Evolutionary conservation across 2,329 filamentous ascomycete species (phyloP).

Genomic region (Leptosphaerulina australis): DNA sequence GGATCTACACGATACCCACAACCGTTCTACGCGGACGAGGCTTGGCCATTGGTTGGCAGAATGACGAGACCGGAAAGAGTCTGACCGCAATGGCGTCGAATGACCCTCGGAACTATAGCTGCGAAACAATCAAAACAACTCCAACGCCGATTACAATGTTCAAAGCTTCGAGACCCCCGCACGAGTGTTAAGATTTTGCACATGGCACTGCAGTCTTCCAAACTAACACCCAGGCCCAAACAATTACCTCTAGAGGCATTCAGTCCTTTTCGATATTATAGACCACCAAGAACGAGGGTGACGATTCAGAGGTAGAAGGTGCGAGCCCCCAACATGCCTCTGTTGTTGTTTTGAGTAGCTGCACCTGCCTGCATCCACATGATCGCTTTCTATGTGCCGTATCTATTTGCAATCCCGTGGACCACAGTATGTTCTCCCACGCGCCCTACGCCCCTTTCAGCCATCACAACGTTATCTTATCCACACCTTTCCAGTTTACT

Average conservation of each 20-base stretch:
- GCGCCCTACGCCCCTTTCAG: background rate
- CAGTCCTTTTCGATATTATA: too few relatives aligned
- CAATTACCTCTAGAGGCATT: too few relatives aligned
- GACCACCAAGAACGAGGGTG: too few relatives aligned
- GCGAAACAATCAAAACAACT: constrained; percentile 5
- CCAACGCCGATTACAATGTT: background rate
- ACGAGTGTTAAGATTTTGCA: too few relatives aligned
- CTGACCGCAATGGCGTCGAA: background rate
- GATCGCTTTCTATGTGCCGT: too few relatives aligned
- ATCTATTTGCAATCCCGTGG: too few relatives aligned
- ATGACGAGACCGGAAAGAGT: background rate
- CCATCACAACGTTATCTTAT: background rate
- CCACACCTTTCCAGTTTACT: background rate
- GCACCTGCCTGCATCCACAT: background rate
- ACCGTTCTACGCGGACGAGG: background rate
- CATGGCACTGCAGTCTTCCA: too few relatives aligned
- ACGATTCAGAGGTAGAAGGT: too few relatives aligned
- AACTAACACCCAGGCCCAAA: too few relatives aligned
- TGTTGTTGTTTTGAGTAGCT: too few relatives aligned
- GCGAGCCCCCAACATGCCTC: too few relatives aligned
- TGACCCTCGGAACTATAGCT: background rate
- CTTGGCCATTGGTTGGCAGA: background rate
- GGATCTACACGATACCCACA: constrained; percentile 18
- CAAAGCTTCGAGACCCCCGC: too few relatives aligned
- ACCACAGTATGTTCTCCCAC: background rate